Percentiles rank a stretch among this genome's conserved stretches.
Evolutionary conservation across 306 rosid genomes (phyloP).

Genomic region (Arachis hypogaea): DNA sequence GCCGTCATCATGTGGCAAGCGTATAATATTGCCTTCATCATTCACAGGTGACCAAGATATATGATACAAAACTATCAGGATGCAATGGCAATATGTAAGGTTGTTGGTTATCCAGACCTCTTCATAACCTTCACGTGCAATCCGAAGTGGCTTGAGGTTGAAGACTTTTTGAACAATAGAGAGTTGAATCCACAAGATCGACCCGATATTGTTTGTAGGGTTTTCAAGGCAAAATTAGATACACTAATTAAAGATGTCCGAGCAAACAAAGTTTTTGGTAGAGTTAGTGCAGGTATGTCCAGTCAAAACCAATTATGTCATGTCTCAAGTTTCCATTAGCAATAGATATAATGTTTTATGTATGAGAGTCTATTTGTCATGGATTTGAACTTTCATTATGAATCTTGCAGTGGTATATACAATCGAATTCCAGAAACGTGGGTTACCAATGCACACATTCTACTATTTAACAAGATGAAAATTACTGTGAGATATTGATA

Average conservation of each 20-base stretch:
- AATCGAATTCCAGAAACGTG: too few relatives aligned
- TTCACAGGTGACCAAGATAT: not conserved
- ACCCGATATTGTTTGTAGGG: not conserved
- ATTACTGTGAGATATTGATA: too few relatives aligned
- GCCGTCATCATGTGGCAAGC: not conserved
- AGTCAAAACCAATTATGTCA: too few relatives aligned
- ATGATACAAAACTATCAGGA: not conserved
- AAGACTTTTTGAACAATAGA: too few relatives aligned
- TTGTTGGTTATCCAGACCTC: not conserved
- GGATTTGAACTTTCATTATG: too few relatives aligned
- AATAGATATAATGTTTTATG: too few relatives aligned
- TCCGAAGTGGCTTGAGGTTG: not conserved
- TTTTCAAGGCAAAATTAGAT: not conserved
- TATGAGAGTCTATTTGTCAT: too few relatives aligned
- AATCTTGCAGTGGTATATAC: too few relatives aligned
- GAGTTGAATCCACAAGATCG: not conserved
- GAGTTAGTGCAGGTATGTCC: not conserved
- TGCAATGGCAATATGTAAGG: not conserved
- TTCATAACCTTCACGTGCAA: not conserved
- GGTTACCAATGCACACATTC: too few relatives aligned
- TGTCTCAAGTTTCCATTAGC: too few relatives aligned
- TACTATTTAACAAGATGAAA: too few relatives aligned
- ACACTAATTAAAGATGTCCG: not conserved
- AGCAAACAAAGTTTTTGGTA: not conserved
- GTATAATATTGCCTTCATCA: not conserved